A percentile compares a stretch with the other conserved stretches of the same genome.
Conservation (phyloP, 129 eudicot genomes). For the Pittosporum tobira region DNA sequence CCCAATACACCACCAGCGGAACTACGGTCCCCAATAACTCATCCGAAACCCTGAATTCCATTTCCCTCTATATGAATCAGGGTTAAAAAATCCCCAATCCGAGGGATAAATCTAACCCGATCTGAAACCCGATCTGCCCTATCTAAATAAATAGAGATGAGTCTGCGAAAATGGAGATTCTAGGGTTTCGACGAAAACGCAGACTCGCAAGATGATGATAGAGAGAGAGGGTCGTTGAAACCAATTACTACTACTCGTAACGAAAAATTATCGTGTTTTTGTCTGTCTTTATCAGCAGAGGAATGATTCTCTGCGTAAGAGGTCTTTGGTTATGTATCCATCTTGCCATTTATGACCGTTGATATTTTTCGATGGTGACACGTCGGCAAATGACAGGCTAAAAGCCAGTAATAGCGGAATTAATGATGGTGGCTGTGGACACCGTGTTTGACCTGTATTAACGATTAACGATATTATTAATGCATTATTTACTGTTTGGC, state of each 20-base stretch:
- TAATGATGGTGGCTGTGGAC: no score
- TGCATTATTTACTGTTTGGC: no score
- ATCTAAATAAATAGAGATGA: no score
- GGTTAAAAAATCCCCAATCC: background rate
- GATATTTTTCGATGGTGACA: background rate
- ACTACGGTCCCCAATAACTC: constrained; percentile 73
- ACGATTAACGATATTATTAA: no score
- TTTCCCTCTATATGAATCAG: constrained; percentile 6
- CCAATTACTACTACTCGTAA: background rate
- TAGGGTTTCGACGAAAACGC: constrained; percentile 12
- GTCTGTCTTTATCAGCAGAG: background rate
- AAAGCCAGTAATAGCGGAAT: no score
- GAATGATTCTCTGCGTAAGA: no score
- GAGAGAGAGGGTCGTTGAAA: constrained; percentile 15
- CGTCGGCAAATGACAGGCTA: background rate
- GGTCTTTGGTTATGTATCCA: no score
- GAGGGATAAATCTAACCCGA: background rate
- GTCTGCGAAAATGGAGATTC: background rate
- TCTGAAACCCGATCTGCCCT: background rate
- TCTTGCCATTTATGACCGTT: background rate
- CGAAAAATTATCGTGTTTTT: background rate
- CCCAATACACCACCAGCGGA: constrained; percentile 75
- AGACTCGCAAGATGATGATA: background rate
- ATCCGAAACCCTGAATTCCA: constrained; percentile 53
- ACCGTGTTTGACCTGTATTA: no score